phyloP scores from a whole-genome alignment of 129 eudicot species.

The Tagetes erecta region DNA sequence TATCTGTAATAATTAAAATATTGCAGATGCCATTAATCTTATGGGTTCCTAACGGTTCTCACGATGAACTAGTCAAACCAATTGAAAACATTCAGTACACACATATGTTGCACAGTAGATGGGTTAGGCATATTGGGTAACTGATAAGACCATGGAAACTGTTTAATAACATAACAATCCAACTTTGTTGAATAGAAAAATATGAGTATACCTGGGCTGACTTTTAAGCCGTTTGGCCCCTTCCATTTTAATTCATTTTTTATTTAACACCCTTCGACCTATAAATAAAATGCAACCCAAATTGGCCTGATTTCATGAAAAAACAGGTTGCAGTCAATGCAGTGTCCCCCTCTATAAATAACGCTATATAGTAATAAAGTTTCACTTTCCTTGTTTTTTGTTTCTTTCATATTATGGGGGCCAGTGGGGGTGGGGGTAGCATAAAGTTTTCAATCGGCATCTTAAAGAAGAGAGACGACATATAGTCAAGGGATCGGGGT shows the following conservation, averaged over 20 bases:
- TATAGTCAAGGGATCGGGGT: background rate
- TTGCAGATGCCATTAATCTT: slow-evolving; percentile 1
- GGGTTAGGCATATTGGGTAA: background rate
- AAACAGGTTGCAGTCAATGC: background rate
- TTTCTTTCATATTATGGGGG: background rate
- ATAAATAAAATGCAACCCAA: background rate
- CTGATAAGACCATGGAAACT: background rate
- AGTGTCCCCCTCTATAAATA: background rate
- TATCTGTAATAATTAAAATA: slow-evolving; percentile 37
- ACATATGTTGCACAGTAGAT: background rate
- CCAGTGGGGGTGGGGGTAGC: background rate
- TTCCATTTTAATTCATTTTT: background rate
- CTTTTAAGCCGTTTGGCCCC: background rate
- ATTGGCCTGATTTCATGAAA: background rate
- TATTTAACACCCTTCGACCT: background rate
- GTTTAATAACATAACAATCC: background rate
- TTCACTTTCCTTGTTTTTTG: background rate
- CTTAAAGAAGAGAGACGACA: background rate
- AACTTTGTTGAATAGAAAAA: background rate
- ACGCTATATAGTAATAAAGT: background rate
- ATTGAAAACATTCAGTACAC: background rate
- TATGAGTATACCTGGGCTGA: background rate
- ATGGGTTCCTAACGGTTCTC: background rate
- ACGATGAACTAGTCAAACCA: slow-evolving; percentile 11
- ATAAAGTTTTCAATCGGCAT: background rate